phyloP scores from a whole-genome alignment of 2,329 filamentous ascomycete genomes.

The Verticillium longisporum region DNA sequence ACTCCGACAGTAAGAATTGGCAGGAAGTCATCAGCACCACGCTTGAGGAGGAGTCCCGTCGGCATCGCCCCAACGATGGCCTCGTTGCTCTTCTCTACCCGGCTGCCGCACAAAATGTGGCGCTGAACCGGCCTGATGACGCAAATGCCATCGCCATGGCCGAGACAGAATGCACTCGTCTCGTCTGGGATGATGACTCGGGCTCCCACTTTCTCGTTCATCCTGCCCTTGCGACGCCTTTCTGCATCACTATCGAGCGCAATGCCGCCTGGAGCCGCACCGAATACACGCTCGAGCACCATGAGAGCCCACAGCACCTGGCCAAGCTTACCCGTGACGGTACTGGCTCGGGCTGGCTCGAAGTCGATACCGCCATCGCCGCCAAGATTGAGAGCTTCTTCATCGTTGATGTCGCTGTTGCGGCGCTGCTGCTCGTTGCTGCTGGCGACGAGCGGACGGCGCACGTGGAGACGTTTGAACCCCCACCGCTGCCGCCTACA shows the following conservation, averaged over 20 bases:
- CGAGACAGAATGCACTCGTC: constrained; percentile 60
- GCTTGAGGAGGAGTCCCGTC: constrained; percentile 47
- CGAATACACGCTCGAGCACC: constrained; percentile 60
- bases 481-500: constrained; percentile 38
- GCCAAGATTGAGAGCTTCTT: constrained; percentile 54
- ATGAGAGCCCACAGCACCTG: constrained; percentile 53
- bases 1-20: constrained; percentile 41
- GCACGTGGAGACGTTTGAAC: constrained; percentile 48
- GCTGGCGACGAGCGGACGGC: constrained; percentile 47
- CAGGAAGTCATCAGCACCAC: constrained; percentile 51
- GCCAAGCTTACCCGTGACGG: constrained; percentile 55
- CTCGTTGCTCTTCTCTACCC: constrained; percentile 66
- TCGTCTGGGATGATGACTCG: constrained; percentile 64
- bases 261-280: constrained; percentile 52
- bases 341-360: constrained; percentile 51
- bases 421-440: constrained; percentile 54
- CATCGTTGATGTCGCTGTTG: constrained; percentile 54
- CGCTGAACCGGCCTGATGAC: constrained; percentile 53
- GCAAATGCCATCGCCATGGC: constrained; percentile 54
- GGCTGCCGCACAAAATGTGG: constrained; percentile 54
- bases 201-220: constrained; percentile 56
- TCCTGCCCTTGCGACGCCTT: constrained; percentile 55
- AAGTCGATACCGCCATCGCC: constrained; percentile 55
- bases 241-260: constrained; percentile 52
- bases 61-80: constrained; percentile 51